Evolutionary conservation across 2,329 filamentous ascomycete genomes (phyloP).

Genomic region (Colletotrichum sp.): DNA sequence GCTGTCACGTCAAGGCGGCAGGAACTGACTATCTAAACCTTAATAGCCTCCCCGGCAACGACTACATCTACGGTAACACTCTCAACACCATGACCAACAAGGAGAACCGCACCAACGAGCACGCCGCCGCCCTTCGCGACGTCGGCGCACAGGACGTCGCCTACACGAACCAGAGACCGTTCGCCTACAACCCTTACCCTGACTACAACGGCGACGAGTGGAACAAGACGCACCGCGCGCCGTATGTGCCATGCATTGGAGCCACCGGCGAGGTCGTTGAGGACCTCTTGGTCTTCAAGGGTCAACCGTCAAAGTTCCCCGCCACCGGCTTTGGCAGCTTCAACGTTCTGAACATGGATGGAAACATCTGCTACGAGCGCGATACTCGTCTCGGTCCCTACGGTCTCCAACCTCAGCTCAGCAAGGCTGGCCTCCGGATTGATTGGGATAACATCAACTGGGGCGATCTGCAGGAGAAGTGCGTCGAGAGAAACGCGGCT

Average conservation of each 20-base stretch:
- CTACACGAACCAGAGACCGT: constrained; percentile 48
- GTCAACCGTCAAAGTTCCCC: constrained; percentile 62
- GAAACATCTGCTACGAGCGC: constrained; percentile 69
- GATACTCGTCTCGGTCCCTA: constrained; percentile 73
- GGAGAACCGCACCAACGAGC: constrained; percentile 38
- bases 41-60: constrained; percentile 46
- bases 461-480: constrained; percentile 72
- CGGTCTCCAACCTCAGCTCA: constrained; percentile 55
- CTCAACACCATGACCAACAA: constrained; percentile 48
- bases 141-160: constrained; percentile 28
- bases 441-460: constrained; percentile 72
- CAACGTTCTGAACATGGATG: constrained; percentile 62
- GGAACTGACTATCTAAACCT: neutral
- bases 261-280: constrained; percentile 62
- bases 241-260: constrained; percentile 68
- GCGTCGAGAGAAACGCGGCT: constrained; percentile 67
- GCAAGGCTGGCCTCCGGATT: constrained; percentile 47
- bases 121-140: constrained; percentile 22
- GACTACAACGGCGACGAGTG: constrained; percentile 68
- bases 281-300: constrained; percentile 69
- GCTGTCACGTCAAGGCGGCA: neutral
- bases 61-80: constrained; percentile 62
- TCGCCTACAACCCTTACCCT: constrained; percentile 72
- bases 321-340: constrained; percentile 67
- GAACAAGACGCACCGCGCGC: constrained; percentile 59